Base-by-base conservation (phyloP, 1,284 basidiomycete genomes). In the Hypsizygus ulmarius region DNA sequence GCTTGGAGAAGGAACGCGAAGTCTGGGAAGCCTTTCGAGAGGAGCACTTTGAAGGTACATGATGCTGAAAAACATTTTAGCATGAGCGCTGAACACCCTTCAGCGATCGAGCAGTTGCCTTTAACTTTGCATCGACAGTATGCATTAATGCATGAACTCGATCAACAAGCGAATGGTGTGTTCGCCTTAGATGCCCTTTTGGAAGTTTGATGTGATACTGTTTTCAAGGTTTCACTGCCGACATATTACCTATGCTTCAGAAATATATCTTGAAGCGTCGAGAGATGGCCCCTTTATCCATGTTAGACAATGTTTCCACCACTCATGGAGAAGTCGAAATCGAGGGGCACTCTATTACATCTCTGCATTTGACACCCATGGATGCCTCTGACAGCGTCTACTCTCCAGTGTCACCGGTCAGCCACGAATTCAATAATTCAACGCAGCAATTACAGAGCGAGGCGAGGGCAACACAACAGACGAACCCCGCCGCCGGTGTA, bases 61-160 rank as follows among this genome's bases (percentile, higher is more conserved):
- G 16, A 14, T 14, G n/a, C 15, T 41, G 5, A 11, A 19, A 43
- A 27, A 21, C 28, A 32, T 12, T 29, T 21, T 12, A 15, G 14
- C 42, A 18, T 15, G 30, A 40, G 34, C 27, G 46, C 35, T 40
- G 25, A 15, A 50, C 39, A 30, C 18, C 16, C n/a, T 38, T 50
- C 54, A 90, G 88, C 87, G 44, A 79, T 93, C 45, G 93, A 95
- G 59, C 91, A 94, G 64, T 68, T 96, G 4, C 93, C 93, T 2
- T 69, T 95, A 49, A 89, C 90, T 45, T 65, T 96, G 44, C 87
- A 91, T 60, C 76, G 93, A 32, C 86, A 90, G 49, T 88, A 87
- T 64, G 74, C 82, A 16, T 71, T 96, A 29, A 77, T 94, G 60
- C 72, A 78, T n/a, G 92, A 96, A 65, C 69, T 94, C 25, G 93